Evolutionary conservation across 2,329 filamentous ascomycete species (phyloP), one percentile per base, ranked within the genome.

Genomic region (Huntiella omanensis): DNA sequence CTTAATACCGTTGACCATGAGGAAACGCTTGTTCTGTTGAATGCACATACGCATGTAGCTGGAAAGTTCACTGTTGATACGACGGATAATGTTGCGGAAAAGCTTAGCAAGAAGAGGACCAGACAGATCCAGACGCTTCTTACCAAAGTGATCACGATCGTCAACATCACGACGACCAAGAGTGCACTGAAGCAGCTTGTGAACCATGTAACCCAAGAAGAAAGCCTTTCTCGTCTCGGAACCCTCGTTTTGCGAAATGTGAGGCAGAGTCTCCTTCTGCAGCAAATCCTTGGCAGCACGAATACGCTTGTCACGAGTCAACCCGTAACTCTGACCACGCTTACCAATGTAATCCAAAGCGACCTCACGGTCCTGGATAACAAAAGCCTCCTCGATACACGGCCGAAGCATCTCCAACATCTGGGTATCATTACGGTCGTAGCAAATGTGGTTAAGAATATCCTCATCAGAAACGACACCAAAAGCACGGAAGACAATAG

Each of bases 191-290:
- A 96, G 70, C 55, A 98, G 73, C 59, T 91, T 83, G 63, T 98
- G 88, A 40, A 96, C 84, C 88, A 98, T 98, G 64, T 98, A 98
- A 16, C 92, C 91, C 42, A 98, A 68, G 71, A 96, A 98, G 64
- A 94, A 98, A 2, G 92, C 91, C 60, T 98, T 98, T 49, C 85
- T 72, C 1, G 88, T 96, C 60, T 96, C 88, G 54, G 85, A 92
- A 22, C 91, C 91, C 62, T 95, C 86, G 51, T 75, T 78, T 60
- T 98, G 91, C 1, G 88, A 95, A 51, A 98, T 96, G 58, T 98
- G 91, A 17, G 91, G 92, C 40, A 98, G 66, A 53, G 93, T 82
- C 62, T 98, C 92, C 66, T 95, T 96, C 61, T 95, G 87, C 62
- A 98, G 76, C 54, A 98, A 87, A 55, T 96, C 91, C 56, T 83